Percentiles rank a stretch among this genome's conserved stretches.
These are phyloP conservation scores for Aspergillus ruber DNA, from an alignment of 2,329 filamentous ascomycete species.

Conservation along the genomic window DNA sequence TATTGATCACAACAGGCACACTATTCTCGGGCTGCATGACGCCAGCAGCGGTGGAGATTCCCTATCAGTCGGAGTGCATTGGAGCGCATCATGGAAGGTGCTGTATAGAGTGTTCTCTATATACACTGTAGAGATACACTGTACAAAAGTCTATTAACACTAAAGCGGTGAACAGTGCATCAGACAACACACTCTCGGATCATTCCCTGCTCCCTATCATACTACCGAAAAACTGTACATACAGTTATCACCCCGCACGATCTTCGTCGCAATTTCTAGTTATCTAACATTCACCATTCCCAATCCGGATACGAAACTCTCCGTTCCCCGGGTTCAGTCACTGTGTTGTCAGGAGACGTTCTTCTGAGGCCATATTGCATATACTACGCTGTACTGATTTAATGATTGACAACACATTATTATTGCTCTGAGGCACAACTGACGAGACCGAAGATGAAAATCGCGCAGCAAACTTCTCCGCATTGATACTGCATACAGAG, in stretches of 20 bases:
- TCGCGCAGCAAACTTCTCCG: background rate
- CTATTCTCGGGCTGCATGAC: background rate
- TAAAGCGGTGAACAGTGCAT: background rate
- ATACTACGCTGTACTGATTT: background rate
- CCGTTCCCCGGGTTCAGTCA: background rate
- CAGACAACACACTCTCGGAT: background rate
- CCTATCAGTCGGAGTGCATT: background rate
- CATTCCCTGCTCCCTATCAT: background rate
- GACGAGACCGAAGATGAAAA: background rate
- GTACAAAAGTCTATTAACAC: background rate
- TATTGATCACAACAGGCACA: background rate
- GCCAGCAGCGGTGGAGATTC: background rate
- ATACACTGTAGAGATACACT: no score
- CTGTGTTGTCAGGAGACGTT: background rate
- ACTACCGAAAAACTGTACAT: background rate
- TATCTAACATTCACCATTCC: background rate
- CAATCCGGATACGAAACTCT: no score
- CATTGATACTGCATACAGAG: no score
- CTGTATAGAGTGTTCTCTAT: background rate
- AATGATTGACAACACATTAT: background rate
- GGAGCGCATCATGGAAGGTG: no score
- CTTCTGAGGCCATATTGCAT: background rate
- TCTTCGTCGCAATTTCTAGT: background rate
- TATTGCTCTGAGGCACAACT: background rate
- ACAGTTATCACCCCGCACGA: background rate